These are phyloP conservation scores for Cystofilobasidium capitatum DNA, from an alignment of 768 basidiomycete species.

Conservation along the genomic window DNA sequence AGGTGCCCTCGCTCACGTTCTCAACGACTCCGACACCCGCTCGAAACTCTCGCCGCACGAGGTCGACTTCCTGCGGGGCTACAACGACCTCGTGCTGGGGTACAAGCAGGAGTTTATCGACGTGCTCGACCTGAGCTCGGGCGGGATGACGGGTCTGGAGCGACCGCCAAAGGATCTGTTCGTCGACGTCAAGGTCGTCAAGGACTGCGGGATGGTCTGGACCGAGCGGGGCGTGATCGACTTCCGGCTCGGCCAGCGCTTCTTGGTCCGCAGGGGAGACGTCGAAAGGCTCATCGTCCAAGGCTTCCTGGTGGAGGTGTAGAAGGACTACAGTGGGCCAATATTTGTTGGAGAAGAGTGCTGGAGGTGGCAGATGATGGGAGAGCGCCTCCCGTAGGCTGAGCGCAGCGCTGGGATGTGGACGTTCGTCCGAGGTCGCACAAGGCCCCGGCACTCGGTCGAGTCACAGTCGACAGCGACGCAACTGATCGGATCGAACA, in stretches of 20 bases:
- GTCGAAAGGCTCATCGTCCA: conserved; percentile 91
- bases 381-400: too few relatives aligned
- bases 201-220: conserved; percentile 83
- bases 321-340: too few relatives aligned
- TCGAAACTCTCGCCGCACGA: conserved; percentile 67
- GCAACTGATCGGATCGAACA: too few relatives aligned
- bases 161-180: conserved; percentile 78
- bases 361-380: too few relatives aligned
- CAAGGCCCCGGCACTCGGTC: too few relatives aligned
- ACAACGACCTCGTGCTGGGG: conserved; percentile 68
- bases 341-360: too few relatives aligned
- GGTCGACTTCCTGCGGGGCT: conserved; percentile 73
- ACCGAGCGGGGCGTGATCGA: conserved; percentile 76
- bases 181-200: conserved; percentile 73
- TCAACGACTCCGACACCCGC: conserved; percentile 58
- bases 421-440: too few relatives aligned
- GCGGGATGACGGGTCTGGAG: conserved; percentile 45
- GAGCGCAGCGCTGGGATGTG: too few relatives aligned
- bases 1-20: conserved; percentile 73
- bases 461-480: too few relatives aligned
- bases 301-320: conserved; percentile 80
- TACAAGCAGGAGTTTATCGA: conserved; percentile 76
- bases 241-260: conserved; percentile 80
- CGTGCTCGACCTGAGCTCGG: conserved; percentile 69
- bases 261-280: conserved; percentile 75